Evolutionary conservation across 257 asterid genomes (phyloP), one percentile per base, ranked within the genome.

Genomic region (Hygrophila difformis): DNA sequence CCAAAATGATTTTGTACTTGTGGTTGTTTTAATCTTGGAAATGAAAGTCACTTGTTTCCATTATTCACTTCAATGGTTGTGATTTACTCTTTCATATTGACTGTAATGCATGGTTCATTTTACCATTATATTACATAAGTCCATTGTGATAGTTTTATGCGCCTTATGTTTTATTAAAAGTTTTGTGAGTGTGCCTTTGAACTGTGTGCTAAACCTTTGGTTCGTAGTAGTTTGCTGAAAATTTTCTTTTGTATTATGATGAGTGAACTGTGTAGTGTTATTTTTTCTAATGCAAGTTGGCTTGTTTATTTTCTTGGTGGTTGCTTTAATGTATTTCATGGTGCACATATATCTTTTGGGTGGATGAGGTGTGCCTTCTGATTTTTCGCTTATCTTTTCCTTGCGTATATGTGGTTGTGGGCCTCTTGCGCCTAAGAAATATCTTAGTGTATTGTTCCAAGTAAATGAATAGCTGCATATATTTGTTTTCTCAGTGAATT

Each of bases 391-490:
- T 34, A 24, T 34, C 29, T 19, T 44, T 60, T 42, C 13, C 2
- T 17, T 24, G 18, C 44, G 22, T 51, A 39, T 26, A 18, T 51
- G 36, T 35, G 0, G 15, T 4, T 16, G 29, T 35, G 29, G 42
- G 18, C 8, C 15, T 17, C 17, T 53, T 48, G 23, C 17, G 37
- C 16, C 17, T 22, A 8, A 12, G 40, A 15, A 19, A 51, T 47
- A 21, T 23, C 37, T 36, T 44, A 33, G 39, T 17, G 53, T 42
- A 24, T 49, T 47, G 19, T 29, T 33, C 31, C 4, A 8, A 26
- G 31, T 26, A 26, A 60, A 18, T 14, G 46, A 39, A 2, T 17
- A 26, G 34, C 33, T 55, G 43, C 44, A 39, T 41, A 18, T 23
- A 49, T 28, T 29, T 22, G 37, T 44, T 19, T 22, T 11, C 44